Base-by-base conservation (phyloP, 345 rosid genomes). In the Sapria himalayana region DNA sequence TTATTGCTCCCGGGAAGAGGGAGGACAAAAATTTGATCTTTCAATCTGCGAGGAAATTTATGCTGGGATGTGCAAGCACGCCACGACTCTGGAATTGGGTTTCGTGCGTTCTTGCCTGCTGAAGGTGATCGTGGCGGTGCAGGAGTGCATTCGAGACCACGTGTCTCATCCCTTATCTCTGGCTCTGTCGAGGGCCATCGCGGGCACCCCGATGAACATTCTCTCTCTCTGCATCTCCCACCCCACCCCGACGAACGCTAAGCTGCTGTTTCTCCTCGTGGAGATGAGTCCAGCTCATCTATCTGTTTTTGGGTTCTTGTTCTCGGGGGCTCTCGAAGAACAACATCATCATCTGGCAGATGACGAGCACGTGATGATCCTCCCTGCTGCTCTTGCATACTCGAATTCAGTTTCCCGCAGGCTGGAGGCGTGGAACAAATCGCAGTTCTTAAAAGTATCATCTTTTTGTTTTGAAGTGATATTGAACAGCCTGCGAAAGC, bases 251-350 rank as follows among this genome's bases (percentile, higher is more conserved):
- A 62, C 64, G 20, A 81, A 62, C 62, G 82, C 93, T 54, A 69
- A 67, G 52, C 49, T 70, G 25, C 42, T 86, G 66, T 56, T 46
- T 67, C 67, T 68, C 55, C 69, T 86, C 51, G 64, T 59, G 48
- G 86, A 82, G 66, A 59, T 70, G 58, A 76, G 82, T 51, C 72
- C 93, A 33, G 35, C 70, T 59, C 92, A 76, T 63, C 46, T 64
- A 39, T 66, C 81, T 27, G 55, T 66, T 46, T 78, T 76, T 67
- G 94, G 93, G 46, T 45, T 61, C 52, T 46, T 58, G 25, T 58
- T 72, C 46, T 47, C 23, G 33, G 50, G 65, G 45, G 52, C 46
- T 59, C 23, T 70, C 16, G 31, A 51, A 45, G 46, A 59, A 36
- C 33, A 16, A 14, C 34, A 32, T 42, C 22, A 27, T 46, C 39